Evolutionary conservation across 768 basidiomycete genomes (phyloP).

Genomic region (Leccinum barrowsii): DNA sequence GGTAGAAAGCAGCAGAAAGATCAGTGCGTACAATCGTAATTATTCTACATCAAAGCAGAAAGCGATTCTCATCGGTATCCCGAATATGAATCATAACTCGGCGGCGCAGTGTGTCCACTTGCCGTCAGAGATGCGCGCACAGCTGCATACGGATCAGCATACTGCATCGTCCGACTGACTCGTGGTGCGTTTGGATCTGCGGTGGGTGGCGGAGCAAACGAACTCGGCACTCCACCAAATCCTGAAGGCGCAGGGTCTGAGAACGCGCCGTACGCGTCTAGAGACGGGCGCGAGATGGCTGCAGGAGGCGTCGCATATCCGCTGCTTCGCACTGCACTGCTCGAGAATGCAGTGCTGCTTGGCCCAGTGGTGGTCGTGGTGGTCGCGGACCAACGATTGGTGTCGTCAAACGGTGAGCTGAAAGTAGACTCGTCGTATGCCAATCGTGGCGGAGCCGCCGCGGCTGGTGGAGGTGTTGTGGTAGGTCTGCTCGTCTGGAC

Average conservation of each 20-base stretch:
- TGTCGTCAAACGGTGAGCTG: conserved; percentile 49
- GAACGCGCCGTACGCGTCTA: conserved; percentile 90
- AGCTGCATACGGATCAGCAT: conserved; percentile 84
- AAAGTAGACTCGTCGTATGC: conserved; percentile 23
- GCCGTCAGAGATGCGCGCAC: conserved; percentile 58
- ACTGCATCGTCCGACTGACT: conserved; percentile 90
- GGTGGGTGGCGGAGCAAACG: conserved; percentile 33
- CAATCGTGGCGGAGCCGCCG: conserved; percentile 19
- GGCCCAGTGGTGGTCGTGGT: conserved; percentile 25
- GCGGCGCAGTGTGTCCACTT: conserved; percentile 35
- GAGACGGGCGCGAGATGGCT: conserved; percentile 54
- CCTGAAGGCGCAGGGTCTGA: conserved; percentile 82
- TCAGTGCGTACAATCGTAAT: conserved; percentile 8
- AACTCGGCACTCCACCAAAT: conserved; percentile 46
- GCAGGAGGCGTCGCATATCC: conserved; percentile 32
- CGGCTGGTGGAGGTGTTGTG: conserved; percentile 9
- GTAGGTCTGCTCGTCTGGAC: conserved; percentile 21
- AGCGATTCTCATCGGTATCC: conserved; percentile 41
- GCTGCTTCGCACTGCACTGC: conserved; percentile 19
- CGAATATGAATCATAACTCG: conserved; percentile 53
- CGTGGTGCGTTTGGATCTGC: conserved; percentile 38
- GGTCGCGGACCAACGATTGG: conserved; percentile 44
- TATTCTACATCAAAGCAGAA: background rate
- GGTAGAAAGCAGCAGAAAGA: conserved; percentile 6
- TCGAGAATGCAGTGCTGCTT: conserved; percentile 23